These are phyloP conservation scores for Arthrobotrys megalospora DNA, from an alignment of 2,329 filamentous ascomycete genomes.

Conservation along the genomic window DNA sequence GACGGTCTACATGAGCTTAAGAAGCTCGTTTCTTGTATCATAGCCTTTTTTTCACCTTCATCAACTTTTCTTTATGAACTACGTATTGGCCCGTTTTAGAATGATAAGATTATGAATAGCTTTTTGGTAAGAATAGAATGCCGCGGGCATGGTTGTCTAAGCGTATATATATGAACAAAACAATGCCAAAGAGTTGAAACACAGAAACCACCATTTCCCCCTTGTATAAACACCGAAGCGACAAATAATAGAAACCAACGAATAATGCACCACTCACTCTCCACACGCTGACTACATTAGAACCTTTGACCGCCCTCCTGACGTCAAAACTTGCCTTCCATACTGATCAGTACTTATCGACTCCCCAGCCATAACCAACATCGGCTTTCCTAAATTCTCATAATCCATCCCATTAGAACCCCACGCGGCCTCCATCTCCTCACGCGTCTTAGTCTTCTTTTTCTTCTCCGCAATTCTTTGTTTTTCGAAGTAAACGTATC, in stretches of 20 bases:
- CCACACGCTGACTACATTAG: background rate
- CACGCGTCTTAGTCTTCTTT: slow-evolving; percentile 71
- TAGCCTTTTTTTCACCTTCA: slow-evolving; percentile 5
- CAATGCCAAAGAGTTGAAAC: background rate
- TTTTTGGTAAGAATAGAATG: slow-evolving; percentile 5
- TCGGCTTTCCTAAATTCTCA: slow-evolving; percentile 35
- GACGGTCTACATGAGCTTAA: background rate
- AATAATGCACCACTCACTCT: too few relatives aligned
- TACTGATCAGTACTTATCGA: slow-evolving; percentile 6
- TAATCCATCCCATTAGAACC: slow-evolving; percentile 58
- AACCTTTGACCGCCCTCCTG: background rate
- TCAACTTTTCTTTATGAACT: background rate
- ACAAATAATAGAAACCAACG: background rate
- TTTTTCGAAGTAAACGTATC: slow-evolving; percentile 76
- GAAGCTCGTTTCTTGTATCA: slow-evolving; percentile 23
- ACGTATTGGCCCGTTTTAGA: background rate
- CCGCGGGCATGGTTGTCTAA: slow-evolving; percentile 9
- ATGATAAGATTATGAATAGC: background rate
- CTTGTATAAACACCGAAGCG: background rate
- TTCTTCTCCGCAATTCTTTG: slow-evolving; percentile 71
- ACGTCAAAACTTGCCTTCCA: slow-evolving; percentile 10
- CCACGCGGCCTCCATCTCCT: slow-evolving; percentile 71
- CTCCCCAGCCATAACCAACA: background rate
- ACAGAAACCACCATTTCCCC: background rate
- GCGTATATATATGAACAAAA: background rate